These are phyloP conservation scores for Diaporthe citriasiana DNA, from an alignment of 2,329 filamentous ascomycete genomes.

Conservation along the genomic window DNA sequence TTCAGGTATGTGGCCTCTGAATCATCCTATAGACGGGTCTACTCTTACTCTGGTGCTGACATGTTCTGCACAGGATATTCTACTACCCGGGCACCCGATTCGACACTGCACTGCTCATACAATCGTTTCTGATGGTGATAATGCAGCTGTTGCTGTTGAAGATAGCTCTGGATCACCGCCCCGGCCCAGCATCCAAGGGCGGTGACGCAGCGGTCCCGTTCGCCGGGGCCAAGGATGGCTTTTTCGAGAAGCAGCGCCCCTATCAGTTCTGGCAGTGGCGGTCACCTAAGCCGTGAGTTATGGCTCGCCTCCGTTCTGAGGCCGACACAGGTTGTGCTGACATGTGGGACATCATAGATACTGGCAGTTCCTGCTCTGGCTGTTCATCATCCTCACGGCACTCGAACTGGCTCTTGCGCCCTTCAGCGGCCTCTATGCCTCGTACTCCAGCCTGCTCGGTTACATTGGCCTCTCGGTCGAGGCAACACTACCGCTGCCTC, in stretches of 20 bases:
- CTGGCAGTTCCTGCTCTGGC: slow-evolving; percentile 82
- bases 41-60: slow-evolving; percentile 33
- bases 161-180: slow-evolving; percentile 77
- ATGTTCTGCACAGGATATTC: slow-evolving; percentile 66
- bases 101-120: slow-evolving; percentile 73
- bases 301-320: neutral
- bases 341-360: slow-evolving; percentile 63
- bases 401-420: slow-evolving; percentile 78
- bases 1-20: slow-evolving; percentile 63
- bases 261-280: slow-evolving; percentile 90
- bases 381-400: slow-evolving; percentile 71
- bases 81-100: slow-evolving; percentile 78
- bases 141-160: slow-evolving; percentile 76
- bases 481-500: slow-evolving; percentile 84
- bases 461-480: slow-evolving; percentile 84
- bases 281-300: slow-evolving; percentile 73
- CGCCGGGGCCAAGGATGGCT: slow-evolving; percentile 61
- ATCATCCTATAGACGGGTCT: neutral
- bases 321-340: slow-evolving; percentile 44
- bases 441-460: slow-evolving; percentile 78
- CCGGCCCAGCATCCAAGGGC: slow-evolving; percentile 70
- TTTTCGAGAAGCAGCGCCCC: slow-evolving; percentile 66
- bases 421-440: slow-evolving; percentile 68
- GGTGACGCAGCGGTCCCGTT: slow-evolving; percentile 75
- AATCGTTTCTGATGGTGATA: slow-evolving; percentile 75